Base-by-base conservation (phyloP, 2,329 filamentous ascomycete genomes). In the Alternaria rosae region DNA sequence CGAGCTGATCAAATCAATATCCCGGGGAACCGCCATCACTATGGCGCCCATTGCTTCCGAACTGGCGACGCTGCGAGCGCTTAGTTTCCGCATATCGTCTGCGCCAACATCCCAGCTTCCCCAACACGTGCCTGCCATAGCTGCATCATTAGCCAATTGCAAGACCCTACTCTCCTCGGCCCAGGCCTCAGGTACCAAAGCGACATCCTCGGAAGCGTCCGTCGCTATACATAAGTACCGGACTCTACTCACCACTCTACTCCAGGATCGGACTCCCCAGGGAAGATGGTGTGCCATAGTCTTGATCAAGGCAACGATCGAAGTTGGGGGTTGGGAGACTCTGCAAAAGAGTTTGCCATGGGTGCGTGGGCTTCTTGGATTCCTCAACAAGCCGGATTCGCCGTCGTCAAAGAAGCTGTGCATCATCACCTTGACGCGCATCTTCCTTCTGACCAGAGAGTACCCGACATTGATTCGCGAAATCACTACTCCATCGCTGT, bases 391-490 rank as follows among this genome's bases (percentile, higher is more conserved):
- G 85, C 88, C 90, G 10, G 93, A 97, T 71, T 88, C 92, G 4
- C 78, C 86, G 7, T 87, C 90, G 5, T 89, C 89, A 32, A 96
- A 95, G 76, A 91, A 91, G 76, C 79, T 97, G 61, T 88, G 88
- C 68, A 83, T 97, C 52, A 86, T 95, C 64, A 88, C 92, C 13
- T 82, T 97, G 64, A 91, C 92, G 20, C 90, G 91, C 73, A 93
- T 97, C 69, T 97, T 95, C 81, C 86, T 89, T 69, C 86, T 95
- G 35, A 91, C 94, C 42, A 92, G 93, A 74, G 88, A 90, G 38
- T 93, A 93, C 74, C 92, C 91, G 62, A 95, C 92, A 9, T 84
- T 97, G 55, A 85, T 94, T 45, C 87, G 94, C 70, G 94, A 97
- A 76, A 92, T 97, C 63, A 94, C 92, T 1, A 97, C 93, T 0